phyloP scores from a whole-genome alignment of 441 rosid species.

The Manihot esculenta region DNA sequence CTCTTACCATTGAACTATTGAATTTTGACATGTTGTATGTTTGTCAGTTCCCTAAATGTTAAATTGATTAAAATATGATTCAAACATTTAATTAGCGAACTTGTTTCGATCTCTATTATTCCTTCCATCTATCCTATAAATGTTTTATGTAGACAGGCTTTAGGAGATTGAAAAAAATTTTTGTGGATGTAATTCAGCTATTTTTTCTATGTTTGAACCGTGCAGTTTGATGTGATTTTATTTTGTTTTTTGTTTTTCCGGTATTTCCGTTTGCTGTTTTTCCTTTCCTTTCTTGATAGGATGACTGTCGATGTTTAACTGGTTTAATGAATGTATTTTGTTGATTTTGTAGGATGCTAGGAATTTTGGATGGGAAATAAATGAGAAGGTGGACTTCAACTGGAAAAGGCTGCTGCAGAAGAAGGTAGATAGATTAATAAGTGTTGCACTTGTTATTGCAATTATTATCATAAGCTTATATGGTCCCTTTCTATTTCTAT shows the following conservation, averaged over 20 bases:
- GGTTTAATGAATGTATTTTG: background rate
- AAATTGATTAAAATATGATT: background rate
- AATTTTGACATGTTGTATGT: background rate
- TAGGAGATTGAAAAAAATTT: background rate
- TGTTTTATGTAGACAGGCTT: background rate
- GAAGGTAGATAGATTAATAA: slow-evolving; percentile 56
- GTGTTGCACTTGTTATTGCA: background rate
- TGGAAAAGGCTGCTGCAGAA: slow-evolving; percentile 92
- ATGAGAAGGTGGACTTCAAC: slow-evolving; percentile 71
- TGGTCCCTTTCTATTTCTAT: background rate
- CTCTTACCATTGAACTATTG: background rate
- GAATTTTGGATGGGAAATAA: slow-evolving; percentile 92
- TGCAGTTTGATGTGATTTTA: too few relatives aligned
- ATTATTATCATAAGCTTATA: background rate
- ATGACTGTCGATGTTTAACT: background rate
- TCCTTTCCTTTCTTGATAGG: background rate
- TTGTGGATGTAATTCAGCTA: background rate
- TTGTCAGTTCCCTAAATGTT: background rate
- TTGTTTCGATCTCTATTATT: background rate
- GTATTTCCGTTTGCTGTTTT: too few relatives aligned
- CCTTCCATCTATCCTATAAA: background rate
- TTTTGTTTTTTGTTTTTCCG: too few relatives aligned
- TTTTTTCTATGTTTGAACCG: too few relatives aligned
- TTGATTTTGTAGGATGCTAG: slow-evolving; percentile 73
- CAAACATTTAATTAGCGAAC: background rate